Evolutionary conservation across 2,329 filamentous ascomycete species (phyloP), one percentile per base, ranked within the genome.

Genomic region (Exutisphaerella laricina): DNA sequence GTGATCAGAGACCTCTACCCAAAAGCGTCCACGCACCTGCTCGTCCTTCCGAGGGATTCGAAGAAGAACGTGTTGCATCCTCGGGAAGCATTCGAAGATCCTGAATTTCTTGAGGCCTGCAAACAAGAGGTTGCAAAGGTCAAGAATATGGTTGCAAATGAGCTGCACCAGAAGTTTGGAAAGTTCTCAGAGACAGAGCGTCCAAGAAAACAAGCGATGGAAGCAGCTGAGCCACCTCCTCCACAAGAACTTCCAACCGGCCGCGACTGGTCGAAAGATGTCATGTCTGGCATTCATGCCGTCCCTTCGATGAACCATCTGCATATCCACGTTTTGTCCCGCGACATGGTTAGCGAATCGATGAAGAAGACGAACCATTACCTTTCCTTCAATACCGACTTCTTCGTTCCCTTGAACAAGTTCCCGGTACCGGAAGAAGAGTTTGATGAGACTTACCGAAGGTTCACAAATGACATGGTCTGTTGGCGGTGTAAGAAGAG

Each of bases 221-320:
- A 81, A 26, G 49, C 61, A 4, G 57, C 65, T 10, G 56, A 62
- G 14, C 53, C 59, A 4, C 57, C 57, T 13, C 29, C 13, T 36
- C 8, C 43, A 25, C 54, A 56, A 1, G 68, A 59, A 9, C 67
- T 89, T 6, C 88, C 88, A 0, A 50, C 60, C 0, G 89, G 88
- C 0, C 75, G 90, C 17, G 81, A 96, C 66, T 97, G 88, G 86
- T 66, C 70, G 29, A 68, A 70, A 9, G 87, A 92, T 18, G 74
- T 97, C 36, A 76, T 78, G 37, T 76, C 81, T 14, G 92, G 92
- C 10, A 77, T 95, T 5, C 92, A 98, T 67, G 84, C 87, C 3
- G 79, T 83, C 54, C 92, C 92, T 3, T 89, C 84, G 43, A 97
- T 98, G 92, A 82, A 78, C 50, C 88, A 97, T 63, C 62, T 97